Evolutionary conservation across 1,139 yeast species (phyloP), one percentile per base, ranked within the genome.

Genomic region (Saccharomyces hybrid): DNA sequence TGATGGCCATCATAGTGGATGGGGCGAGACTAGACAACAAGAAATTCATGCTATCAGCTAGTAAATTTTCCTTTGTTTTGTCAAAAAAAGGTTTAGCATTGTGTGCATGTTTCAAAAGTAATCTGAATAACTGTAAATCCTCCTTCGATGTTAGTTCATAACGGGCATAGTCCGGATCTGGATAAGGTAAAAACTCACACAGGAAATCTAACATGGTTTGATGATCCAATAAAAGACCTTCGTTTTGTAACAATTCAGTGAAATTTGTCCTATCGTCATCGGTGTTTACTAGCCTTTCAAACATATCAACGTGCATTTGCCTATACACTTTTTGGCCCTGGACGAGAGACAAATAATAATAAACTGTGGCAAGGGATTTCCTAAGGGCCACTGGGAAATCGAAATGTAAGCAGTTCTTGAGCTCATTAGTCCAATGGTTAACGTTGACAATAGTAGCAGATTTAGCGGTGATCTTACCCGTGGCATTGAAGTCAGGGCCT

Each of bases 361-460:
- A 91, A 1, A 89, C 87, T 55, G 77, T 75, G 0, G 90, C 83
- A 52, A 93, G 76, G 2, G 80, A 75, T 32, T 83, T 76, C 55
- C 93, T 77, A 49, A 84, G 72, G 1, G 75, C 65, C 20, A 89
- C 64, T 0, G 99, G 98, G 76, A 93, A 78, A 53, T 85, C 88
- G 64, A 87, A 84, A 67, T 89, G 89, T 57, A 90, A 71, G 82
- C 96, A 87, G 47, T 87, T 84, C 55, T 83, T 78, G 59, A 93
- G 76, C 67, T 90, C 97, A 55, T 88, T 84, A 0, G 97, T 87
- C 96, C 97, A 91, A 57, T 87, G 88, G 54, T 85, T 79, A 8
- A 88, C 85, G 47, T 85, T 80, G 8, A 87, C 83, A 4, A 87
- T 84, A 0, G 93, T 83, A 0, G 95, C 87, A 0, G 88, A 82